Conservation (phyloP, 108 stramenopile genomes). For the Cyclostephanos tholiformis region DNA sequence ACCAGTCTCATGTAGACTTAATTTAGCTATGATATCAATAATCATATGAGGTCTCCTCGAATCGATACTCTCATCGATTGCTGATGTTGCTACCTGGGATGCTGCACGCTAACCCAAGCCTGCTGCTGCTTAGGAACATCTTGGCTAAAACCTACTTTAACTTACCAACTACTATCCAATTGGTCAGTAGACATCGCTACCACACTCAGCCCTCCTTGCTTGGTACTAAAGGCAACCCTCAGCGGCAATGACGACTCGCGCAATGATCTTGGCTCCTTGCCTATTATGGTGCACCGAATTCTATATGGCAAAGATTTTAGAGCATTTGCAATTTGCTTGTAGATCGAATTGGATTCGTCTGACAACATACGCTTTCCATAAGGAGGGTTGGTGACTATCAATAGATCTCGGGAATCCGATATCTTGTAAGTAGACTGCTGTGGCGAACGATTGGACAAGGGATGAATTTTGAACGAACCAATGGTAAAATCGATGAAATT, state of each 20-base stretch:
- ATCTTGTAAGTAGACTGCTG: constrained; percentile 1
- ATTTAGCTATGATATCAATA: too few species aligned
- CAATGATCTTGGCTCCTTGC: constrained; percentile 29
- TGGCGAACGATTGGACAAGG: constrained; percentile 24
- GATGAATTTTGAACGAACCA: constrained; percentile 50
- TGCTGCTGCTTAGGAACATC: too few species aligned
- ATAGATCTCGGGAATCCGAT: constrained; percentile 19
- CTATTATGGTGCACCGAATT: constrained; percentile 37
- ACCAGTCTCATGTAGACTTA: too few species aligned
- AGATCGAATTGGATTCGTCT: constrained; percentile 9
- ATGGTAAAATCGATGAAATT: constrained; percentile 47
- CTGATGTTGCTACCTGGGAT: too few species aligned
- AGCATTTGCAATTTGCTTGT: constrained; percentile 27
- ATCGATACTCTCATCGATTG: too few species aligned
- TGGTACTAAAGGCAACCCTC: constrained; percentile 39
- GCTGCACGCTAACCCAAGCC: too few species aligned
- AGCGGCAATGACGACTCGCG: constrained; percentile 34
- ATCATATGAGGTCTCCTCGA: too few species aligned
- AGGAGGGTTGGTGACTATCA: constrained; percentile 70
- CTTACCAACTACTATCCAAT: neutral
- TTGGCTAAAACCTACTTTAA: neutral
- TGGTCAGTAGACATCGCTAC: constrained; percentile 23
- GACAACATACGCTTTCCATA: constrained; percentile 60
- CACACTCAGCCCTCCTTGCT: constrained; percentile 40
- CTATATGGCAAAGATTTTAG: constrained; percentile 11